A percentile compares a stretch with the other conserved stretches of the same genome.
Conservation (phyloP, 306 rosid genomes). For the Sechiopsis laciniata region DNA sequence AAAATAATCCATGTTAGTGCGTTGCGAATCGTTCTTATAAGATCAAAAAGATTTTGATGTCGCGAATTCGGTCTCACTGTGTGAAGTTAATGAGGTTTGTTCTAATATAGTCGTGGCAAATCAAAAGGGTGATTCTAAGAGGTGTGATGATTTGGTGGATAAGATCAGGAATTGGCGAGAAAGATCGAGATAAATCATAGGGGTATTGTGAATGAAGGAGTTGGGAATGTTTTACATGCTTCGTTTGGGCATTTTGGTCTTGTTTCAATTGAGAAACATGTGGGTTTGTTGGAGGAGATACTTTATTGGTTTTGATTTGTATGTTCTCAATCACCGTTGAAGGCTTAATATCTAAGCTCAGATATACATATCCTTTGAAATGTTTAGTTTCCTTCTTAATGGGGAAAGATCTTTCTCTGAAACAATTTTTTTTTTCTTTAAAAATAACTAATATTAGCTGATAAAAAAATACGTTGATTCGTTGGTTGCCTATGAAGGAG, state of each 20-base stretch:
- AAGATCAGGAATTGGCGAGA: slow-evolving; percentile 55
- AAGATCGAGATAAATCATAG: slow-evolving; percentile 73
- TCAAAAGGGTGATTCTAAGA: too few relatives aligned
- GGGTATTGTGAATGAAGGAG: slow-evolving; percentile 38
- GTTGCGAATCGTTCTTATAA: too few relatives aligned
- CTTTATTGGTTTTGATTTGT: slow-evolving; percentile 47
- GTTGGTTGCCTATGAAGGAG: slow-evolving; percentile 43
- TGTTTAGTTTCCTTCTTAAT: slow-evolving; percentile 44
- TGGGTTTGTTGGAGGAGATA: slow-evolving; percentile 41
- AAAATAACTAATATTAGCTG: slow-evolving; percentile 35
- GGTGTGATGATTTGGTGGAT: slow-evolving; percentile 40
- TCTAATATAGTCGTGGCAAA: too few relatives aligned
- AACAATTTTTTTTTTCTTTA: slow-evolving; percentile 45
- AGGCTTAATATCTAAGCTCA: slow-evolving; percentile 32
- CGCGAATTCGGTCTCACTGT: too few relatives aligned
- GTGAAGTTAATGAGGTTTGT: too few relatives aligned
- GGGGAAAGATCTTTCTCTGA: slow-evolving; percentile 42
- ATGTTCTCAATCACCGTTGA: slow-evolving; percentile 39
- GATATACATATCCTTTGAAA: slow-evolving; percentile 37
- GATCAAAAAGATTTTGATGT: too few relatives aligned
- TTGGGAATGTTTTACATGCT: slow-evolving; percentile 31
- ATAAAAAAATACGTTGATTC: slow-evolving; percentile 30
- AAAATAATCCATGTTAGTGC: too few relatives aligned
- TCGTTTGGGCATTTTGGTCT: slow-evolving; percentile 43
- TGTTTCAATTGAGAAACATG: slow-evolving; percentile 29